These are phyloP conservation scores for Triangularia verruculosa DNA, from an alignment of 2,329 filamentous ascomycete genomes.

Conservation along the genomic window DNA sequence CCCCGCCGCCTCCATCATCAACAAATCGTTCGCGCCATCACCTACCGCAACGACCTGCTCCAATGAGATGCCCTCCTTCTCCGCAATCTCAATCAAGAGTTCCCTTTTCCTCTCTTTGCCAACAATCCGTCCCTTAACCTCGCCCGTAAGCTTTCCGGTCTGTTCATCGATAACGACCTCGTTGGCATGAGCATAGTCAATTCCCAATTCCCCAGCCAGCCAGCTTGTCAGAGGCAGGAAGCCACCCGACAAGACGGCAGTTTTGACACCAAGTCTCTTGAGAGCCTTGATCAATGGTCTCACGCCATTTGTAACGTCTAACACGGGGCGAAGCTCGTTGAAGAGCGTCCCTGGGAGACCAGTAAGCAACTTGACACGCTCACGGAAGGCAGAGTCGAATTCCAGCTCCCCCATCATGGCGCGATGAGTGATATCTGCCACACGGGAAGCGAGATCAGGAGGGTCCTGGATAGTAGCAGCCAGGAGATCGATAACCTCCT, in stretches of 20 bases:
- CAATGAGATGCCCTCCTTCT: constrained; percentile 61
- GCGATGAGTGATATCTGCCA: constrained; percentile 84
- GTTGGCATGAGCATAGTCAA: constrained; percentile 89
- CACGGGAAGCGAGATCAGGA: constrained; percentile 71
- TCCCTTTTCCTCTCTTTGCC: constrained; percentile 72
- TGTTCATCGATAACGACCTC: constrained; percentile 65
- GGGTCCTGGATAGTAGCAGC: constrained; percentile 70
- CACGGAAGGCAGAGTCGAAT: constrained; percentile 79
- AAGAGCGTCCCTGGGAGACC: constrained; percentile 79
- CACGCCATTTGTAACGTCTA: constrained; percentile 81
- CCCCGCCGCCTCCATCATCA: constrained; percentile 74
- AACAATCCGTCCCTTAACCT: constrained; percentile 69
- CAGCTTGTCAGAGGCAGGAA: constrained; percentile 87
- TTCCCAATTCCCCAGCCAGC: constrained; percentile 74
- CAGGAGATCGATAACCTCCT: constrained; percentile 96
- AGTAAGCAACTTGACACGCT: constrained; percentile 75
- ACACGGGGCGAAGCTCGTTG: constrained; percentile 67
- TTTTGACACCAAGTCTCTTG: constrained; percentile 76
- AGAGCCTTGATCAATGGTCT: constrained; percentile 70
- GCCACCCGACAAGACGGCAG: constrained; percentile 87
- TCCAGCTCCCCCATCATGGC: constrained; percentile 97
- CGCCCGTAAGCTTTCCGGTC: constrained; percentile 62
- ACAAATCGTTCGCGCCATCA: constrained; percentile 78
- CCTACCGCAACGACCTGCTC: constrained; percentile 72
- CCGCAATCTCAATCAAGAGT: constrained; percentile 67